Percentiles rank a stretch among this genome's conserved stretches.
These are phyloP conservation scores for Nemania sp. DNA, from an alignment of 2,329 filamentous ascomycete species.

Conservation along the genomic window DNA sequence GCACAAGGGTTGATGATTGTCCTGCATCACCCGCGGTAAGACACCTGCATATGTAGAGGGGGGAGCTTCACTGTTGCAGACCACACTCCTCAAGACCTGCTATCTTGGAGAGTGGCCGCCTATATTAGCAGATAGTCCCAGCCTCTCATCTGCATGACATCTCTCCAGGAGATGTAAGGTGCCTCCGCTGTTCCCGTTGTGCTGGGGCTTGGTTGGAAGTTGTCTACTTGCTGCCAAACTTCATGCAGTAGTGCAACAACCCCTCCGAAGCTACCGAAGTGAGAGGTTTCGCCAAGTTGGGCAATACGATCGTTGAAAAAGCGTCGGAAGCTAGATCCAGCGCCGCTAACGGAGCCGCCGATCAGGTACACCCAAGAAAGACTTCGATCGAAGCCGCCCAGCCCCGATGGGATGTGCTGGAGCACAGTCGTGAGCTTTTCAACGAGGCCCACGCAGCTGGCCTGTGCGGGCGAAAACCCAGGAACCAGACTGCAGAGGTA, in stretches of 20 bases:
- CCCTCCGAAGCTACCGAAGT: slow-evolving; percentile 83
- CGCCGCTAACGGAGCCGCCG: slow-evolving; percentile 75
- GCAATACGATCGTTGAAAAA: slow-evolving; percentile 77
- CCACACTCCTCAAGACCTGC: slow-evolving; percentile 44
- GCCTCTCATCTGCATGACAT: slow-evolving; percentile 86
- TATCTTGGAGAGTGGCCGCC: slow-evolving; percentile 37
- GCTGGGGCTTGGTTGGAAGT: slow-evolving; percentile 43
- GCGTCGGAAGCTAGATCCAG: slow-evolving; percentile 72
- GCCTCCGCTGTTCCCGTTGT: slow-evolving; percentile 45
- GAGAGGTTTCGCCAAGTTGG: slow-evolving; percentile 74
- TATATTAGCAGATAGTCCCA: slow-evolving; percentile 94
- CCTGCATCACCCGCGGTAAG: slow-evolving; percentile 43
- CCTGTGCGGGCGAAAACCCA: slow-evolving; percentile 76
- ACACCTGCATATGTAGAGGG: slow-evolving; percentile 32
- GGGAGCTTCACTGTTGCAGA: slow-evolving; percentile 12
- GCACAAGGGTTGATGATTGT: slow-evolving; percentile 42
- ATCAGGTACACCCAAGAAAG: slow-evolving; percentile 93
- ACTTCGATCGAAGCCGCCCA: slow-evolving; percentile 83
- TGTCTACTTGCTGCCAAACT: slow-evolving; percentile 80
- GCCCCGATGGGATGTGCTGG: slow-evolving; percentile 79
- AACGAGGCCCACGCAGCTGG: slow-evolving; percentile 75
- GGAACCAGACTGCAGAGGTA: slow-evolving; percentile 96
- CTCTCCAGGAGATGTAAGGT: slow-evolving; percentile 88
- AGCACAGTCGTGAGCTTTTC: slow-evolving; percentile 77
- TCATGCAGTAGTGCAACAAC: slow-evolving; percentile 78